These are phyloP conservation scores for Firmiana major DNA, from an alignment of 345 rosid species.

Conservation along the genomic window DNA sequence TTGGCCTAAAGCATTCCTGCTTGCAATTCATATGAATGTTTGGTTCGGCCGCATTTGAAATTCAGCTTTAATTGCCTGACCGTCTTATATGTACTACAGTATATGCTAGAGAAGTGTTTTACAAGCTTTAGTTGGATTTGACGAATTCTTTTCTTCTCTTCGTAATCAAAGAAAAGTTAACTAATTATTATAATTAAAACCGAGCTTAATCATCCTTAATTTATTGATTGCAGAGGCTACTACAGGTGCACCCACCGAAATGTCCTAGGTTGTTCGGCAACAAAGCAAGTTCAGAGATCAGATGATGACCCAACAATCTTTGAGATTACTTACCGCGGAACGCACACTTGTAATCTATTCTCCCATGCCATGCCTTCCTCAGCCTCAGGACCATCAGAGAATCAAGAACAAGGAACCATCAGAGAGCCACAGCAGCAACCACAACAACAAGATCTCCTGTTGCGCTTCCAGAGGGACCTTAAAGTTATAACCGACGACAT, in stretches of 20 bases:
- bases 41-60: too few relatives aligned
- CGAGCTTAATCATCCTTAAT: background rate
- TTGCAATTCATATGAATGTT: too few relatives aligned
- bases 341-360: slow-evolving; percentile 58
- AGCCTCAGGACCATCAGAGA: slow-evolving; percentile 15
- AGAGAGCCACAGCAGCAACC: background rate
- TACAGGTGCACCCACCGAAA: slow-evolving; percentile 79
- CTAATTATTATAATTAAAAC: background rate
- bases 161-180: too few relatives aligned
- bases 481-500: slow-evolving; percentile 27
- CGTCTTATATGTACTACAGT: too few relatives aligned
- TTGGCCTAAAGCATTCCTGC: background rate
- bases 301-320: slow-evolving; percentile 58
- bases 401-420: slow-evolving; percentile 20
- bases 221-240: slow-evolving; percentile 53
- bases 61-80: too few relatives aligned
- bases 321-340: slow-evolving; percentile 66
- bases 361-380: slow-evolving; percentile 3
- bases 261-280: slow-evolving; percentile 73
- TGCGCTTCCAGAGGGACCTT: slow-evolving; percentile 24
- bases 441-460: slow-evolving; percentile 25
- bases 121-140: background rate
- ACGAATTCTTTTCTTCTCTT: background rate
- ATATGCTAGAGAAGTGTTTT: too few relatives aligned
- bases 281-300: slow-evolving; percentile 84